phyloP scores from a whole-genome alignment of 179 eudicot species.

The Dionaea muscipula region DNA sequence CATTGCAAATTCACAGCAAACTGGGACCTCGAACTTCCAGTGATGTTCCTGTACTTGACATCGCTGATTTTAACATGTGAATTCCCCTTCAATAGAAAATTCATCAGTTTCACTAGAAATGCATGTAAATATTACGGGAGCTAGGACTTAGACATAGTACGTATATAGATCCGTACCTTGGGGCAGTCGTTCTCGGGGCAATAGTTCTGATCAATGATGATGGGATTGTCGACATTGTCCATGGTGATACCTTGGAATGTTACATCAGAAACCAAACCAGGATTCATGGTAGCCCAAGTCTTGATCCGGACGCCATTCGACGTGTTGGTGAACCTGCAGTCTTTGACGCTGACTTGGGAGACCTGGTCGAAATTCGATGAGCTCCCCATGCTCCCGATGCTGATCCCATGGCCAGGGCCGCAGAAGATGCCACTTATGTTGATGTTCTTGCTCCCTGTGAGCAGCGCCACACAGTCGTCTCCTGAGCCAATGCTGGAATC shows the following conservation, averaged over 20 bases:
- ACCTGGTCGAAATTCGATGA: slow-evolving; percentile 17
- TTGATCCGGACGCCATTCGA: slow-evolving; percentile 67
- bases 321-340: slow-evolving; percentile 27
- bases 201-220: slow-evolving; percentile 64
- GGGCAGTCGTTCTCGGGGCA: slow-evolving; percentile 30
- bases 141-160: not conserved
- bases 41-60: slow-evolving; percentile 20
- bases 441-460: slow-evolving; percentile 28
- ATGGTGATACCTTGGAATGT: slow-evolving; percentile 27
- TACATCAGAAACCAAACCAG: slow-evolving; percentile 24
- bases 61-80: slow-evolving; percentile 20
- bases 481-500: slow-evolving; percentile 35
- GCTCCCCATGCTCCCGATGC: slow-evolving; percentile 61
- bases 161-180: slow-evolving; percentile 18
- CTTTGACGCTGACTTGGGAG: slow-evolving; percentile 16
- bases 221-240: slow-evolving; percentile 35
- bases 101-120: not conserved
- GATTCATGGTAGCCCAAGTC: slow-evolving; percentile 31
- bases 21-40: slow-evolving; percentile 18
- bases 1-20: slow-evolving; percentile 23
- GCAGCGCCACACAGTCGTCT: slow-evolving; percentile 61
- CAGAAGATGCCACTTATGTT: slow-evolving; percentile 24
- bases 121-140: not conserved
- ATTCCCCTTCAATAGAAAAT: slow-evolving; percentile 11
- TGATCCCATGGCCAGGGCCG: slow-evolving; percentile 80